A percentile compares a stretch with the other conserved stretches of the same genome.
Evolutionary conservation across 192 early-diverging fungal species (phyloP).

Genomic region (Helicostylum pulchrum): DNA sequence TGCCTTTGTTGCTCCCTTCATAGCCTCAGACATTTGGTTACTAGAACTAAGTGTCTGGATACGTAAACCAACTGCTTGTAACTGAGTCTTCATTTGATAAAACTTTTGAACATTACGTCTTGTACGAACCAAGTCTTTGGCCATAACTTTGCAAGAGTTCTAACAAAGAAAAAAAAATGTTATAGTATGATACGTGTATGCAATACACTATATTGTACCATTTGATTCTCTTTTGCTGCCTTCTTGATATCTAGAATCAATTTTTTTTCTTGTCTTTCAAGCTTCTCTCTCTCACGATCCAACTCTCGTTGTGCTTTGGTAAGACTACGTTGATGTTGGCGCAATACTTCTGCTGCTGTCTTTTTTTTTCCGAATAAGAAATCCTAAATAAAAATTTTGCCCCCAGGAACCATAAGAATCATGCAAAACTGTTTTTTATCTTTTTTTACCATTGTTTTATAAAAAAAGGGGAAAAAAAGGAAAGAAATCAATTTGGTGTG

Average conservation of each 20-base stretch:
- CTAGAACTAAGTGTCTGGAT: slow-evolving; percentile 91
- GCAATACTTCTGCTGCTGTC: slow-evolving; percentile 89
- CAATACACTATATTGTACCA: slow-evolving; percentile 39
- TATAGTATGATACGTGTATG: too few relatives aligned
- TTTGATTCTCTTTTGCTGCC: slow-evolving; percentile 85
- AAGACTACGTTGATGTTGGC: slow-evolving; percentile 87
- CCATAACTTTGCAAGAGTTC: slow-evolving; percentile 90
- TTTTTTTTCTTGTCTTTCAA: slow-evolving; percentile 95
- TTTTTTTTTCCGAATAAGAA: slow-evolving; percentile 74
- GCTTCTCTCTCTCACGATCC: slow-evolving; percentile 82
- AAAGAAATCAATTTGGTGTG: too few relatives aligned
- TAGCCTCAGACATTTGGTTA: slow-evolving; percentile 94
- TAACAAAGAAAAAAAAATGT: too few relatives aligned
- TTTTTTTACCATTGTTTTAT: background rate
- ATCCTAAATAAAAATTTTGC: slow-evolving; percentile 33
- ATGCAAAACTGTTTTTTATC: background rate
- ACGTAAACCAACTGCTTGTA: slow-evolving; percentile 85
- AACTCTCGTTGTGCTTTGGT: slow-evolving; percentile 88
- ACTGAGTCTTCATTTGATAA: slow-evolving; percentile 90
- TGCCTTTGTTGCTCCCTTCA: slow-evolving; percentile 93
- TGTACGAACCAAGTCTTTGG: slow-evolving; percentile 95
- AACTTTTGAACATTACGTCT: slow-evolving; percentile 93
- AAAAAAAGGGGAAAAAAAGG: background rate
- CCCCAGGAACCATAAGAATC: too few relatives aligned
- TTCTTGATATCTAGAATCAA: slow-evolving; percentile 92